phyloP scores from a whole-genome alignment of 192 early-diverging fungal species.

The Thamnidium elegans region DNA sequence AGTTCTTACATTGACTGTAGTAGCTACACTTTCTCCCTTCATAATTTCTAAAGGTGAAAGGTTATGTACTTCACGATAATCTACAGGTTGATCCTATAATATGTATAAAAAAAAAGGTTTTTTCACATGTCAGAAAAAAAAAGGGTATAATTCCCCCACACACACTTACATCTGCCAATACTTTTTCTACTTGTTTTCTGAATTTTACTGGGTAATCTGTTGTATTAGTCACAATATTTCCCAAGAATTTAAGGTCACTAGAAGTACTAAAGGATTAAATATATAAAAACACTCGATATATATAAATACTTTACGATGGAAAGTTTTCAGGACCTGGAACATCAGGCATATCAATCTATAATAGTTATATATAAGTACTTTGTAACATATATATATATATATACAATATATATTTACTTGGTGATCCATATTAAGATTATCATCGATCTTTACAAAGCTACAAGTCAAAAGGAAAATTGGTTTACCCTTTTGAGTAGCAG shows the following conservation, averaged over 20 bases:
- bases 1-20: conserved; percentile 4
- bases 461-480: conserved; percentile 70
- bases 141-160: too few relatives aligned
- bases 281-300: neutral
- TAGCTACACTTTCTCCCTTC: conserved; percentile 3
- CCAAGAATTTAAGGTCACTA: conserved; percentile 9
- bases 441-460: conserved; percentile 68
- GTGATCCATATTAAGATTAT: conserved; percentile 52
- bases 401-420: conserved; percentile 37
- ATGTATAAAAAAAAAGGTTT: neutral
- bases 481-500: conserved; percentile 75
- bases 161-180: conserved; percentile 19
- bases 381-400: neutral
- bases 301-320: conserved; percentile 16
- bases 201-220: conserved; percentile 12
- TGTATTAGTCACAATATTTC: neutral
- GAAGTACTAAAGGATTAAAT: neutral
- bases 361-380: neutral
- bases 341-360: conserved; percentile 18
- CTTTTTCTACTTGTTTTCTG: conserved; percentile 4
- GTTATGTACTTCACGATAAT: conserved; percentile 20
- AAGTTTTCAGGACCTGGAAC: conserved; percentile 24
- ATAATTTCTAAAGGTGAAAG: conserved; percentile 14
- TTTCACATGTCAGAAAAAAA: neutral
- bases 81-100: conserved; percentile 22